These are phyloP conservation scores for Trametes maxima DNA, from an alignment of 768 basidiomycete genomes.

Conservation along the genomic window DNA sequence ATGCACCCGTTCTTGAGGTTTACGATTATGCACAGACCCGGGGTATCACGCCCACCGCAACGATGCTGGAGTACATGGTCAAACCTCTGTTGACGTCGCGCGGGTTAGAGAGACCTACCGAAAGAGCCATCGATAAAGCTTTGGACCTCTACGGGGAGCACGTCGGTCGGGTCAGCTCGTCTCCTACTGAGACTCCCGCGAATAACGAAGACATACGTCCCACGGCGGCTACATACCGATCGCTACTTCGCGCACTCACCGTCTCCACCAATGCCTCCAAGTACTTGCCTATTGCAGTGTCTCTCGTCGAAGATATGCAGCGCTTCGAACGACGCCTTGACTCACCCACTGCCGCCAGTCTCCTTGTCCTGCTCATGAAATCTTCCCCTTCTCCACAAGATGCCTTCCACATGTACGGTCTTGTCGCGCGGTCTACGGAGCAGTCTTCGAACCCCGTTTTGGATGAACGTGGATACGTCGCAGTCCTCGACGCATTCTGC, in stretches of 20 bases:
- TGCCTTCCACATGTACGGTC: slow-evolving; percentile 65
- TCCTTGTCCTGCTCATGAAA: slow-evolving; percentile 70
- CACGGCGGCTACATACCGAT: slow-evolving; percentile 55
- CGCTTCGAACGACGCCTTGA: slow-evolving; percentile 47
- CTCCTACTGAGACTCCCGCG: neutral
- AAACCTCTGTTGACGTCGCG: slow-evolving; percentile 46
- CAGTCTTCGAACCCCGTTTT: slow-evolving; percentile 35
- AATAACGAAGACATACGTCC: slow-evolving; percentile 20
- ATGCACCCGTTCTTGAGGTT: slow-evolving; percentile 45
- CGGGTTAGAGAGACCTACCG: slow-evolving; percentile 38
- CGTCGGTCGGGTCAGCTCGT: slow-evolving; percentile 21
- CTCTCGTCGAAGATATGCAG: slow-evolving; percentile 70
- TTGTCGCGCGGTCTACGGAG: slow-evolving; percentile 34
- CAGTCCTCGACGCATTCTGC: slow-evolving; percentile 67
- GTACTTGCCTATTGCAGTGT: slow-evolving; percentile 49
- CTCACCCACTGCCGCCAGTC: slow-evolving; percentile 48
- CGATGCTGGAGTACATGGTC: slow-evolving; percentile 58
- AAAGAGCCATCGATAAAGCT: slow-evolving; percentile 53
- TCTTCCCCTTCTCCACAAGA: slow-evolving; percentile 53
- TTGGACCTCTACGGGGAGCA: slow-evolving; percentile 56
- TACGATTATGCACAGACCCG: slow-evolving; percentile 49
- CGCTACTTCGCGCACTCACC: slow-evolving; percentile 38
- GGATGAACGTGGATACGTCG: slow-evolving; percentile 59
- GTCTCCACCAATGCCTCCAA: slow-evolving; percentile 47
- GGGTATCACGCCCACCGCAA: slow-evolving; percentile 51